These are phyloP conservation scores for Fomitiporia mediterranea DNA, from an alignment of 1,284 basidiomycete genomes.

Conservation along the genomic window DNA sequence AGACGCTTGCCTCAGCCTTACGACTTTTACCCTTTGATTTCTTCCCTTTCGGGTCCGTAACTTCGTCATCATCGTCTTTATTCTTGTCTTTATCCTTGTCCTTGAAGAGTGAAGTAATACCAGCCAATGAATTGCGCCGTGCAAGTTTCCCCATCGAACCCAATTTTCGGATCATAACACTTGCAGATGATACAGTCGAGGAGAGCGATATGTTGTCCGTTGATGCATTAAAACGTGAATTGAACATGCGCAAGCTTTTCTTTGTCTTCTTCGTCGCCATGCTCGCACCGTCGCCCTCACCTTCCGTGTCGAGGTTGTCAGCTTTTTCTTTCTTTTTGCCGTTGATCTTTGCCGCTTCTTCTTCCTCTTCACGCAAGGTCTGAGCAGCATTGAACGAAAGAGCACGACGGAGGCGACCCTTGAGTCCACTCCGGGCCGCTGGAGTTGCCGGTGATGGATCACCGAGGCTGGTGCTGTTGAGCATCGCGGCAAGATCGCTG, in stretches of 20 bases:
- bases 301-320: constrained; percentile 26
- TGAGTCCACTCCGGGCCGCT: constrained; percentile 61
- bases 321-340: constrained; percentile 24
- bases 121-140: constrained; percentile 82
- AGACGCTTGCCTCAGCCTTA: constrained; percentile 71
- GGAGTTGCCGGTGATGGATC: constrained; percentile 29
- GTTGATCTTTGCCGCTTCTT: constrained; percentile 33
- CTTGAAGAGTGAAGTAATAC: constrained; percentile 93
- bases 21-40: constrained; percentile 52
- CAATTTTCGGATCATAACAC: constrained; percentile 96
- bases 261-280: constrained; percentile 56
- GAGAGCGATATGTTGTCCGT: constrained; percentile 97
- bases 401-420: constrained; percentile 70
- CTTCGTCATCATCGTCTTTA: constrained; percentile 48
- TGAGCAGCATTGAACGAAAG: constrained; percentile 61
- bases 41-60: constrained; percentile 25
- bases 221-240: constrained; percentile 86
- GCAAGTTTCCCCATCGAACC: constrained; percentile 92
- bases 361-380: constrained; percentile 56
- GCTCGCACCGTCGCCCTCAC: constrained; percentile 33
- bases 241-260: constrained; percentile 79
- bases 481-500: constrained; percentile 58
- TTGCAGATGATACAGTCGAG: constrained; percentile 94
- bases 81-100: constrained; percentile 77
- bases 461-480: constrained; percentile 40